These are phyloP conservation scores for Linum lewisii DNA, from an alignment of 345 rosid species.

Conservation along the genomic window DNA sequence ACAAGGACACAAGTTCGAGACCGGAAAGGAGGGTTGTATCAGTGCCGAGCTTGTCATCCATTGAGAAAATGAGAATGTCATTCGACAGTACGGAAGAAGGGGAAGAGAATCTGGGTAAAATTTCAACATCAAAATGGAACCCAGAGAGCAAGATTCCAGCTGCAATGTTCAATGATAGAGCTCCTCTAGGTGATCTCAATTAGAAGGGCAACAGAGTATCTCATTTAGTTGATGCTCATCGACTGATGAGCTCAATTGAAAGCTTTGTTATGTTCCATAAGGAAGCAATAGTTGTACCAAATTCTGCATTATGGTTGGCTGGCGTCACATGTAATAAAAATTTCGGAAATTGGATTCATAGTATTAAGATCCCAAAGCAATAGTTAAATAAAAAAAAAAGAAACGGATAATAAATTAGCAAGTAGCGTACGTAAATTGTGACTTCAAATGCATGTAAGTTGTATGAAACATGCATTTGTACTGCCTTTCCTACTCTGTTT, in stretches of 20 bases:
- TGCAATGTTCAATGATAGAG: slow-evolving; percentile 30
- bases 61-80: slow-evolving; percentile 51
- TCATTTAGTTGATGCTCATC: too few relatives aligned
- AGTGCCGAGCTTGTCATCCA: slow-evolving; percentile 65
- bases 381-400: too few relatives aligned
- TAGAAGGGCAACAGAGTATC: too few relatives aligned
- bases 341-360: too few relatives aligned
- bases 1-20: slow-evolving; percentile 31
- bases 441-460: too few relatives aligned
- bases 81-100: slow-evolving; percentile 18
- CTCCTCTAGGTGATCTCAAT: slow-evolving; percentile 61
- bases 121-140: slow-evolving; percentile 12
- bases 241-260: slow-evolving; percentile 27
- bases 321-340: not conserved
- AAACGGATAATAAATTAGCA: too few relatives aligned
- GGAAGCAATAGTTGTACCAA: not conserved
- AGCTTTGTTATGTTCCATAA: not conserved
- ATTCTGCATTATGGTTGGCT: not conserved
- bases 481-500: too few relatives aligned
- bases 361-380: too few relatives aligned
- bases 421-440: too few relatives aligned
- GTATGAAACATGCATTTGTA: too few relatives aligned
- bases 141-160: slow-evolving; percentile 29
- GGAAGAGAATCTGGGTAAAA: slow-evolving; percentile 15
- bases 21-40: slow-evolving; percentile 42